Conservation (phyloP, 2,329 filamentous ascomycete species). For the Aspergillus fijiensis region DNA sequence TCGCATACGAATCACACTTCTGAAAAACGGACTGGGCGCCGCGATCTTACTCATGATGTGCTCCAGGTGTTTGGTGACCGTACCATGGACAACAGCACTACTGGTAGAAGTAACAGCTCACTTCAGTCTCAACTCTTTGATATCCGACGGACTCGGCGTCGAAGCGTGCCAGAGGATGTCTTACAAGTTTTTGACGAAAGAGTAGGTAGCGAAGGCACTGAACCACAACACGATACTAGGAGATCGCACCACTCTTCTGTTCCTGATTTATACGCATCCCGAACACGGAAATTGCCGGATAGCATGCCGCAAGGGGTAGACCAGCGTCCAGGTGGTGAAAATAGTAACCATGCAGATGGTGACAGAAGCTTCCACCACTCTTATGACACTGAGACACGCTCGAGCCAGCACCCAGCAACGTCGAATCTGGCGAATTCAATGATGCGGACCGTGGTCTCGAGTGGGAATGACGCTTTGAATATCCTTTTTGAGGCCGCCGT, state of each 20-base stretch:
- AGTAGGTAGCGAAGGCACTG: constrained; percentile 4
- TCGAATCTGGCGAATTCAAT: constrained; percentile 37
- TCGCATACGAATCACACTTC: background rate
- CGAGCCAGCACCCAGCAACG: constrained; percentile 27
- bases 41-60: background rate
- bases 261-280: constrained; percentile 10
- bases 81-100: background rate
- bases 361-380: constrained; percentile 2
- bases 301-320: constrained; percentile 1
- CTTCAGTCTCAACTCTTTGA: background rate
- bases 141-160: background rate
- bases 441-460: constrained; percentile 51
- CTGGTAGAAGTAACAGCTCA: background rate
- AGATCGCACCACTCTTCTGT: constrained; percentile 7
- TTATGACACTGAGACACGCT: constrained; percentile 7
- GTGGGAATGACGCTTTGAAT: constrained; percentile 54
- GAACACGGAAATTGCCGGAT: background rate
- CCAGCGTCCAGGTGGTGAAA: constrained; percentile 1
- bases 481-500: constrained; percentile 53
- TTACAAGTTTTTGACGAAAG: constrained; percentile 4
- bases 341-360: background rate
- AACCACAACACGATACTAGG: background rate
- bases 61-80: background rate
- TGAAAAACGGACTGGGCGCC: background rate
- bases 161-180: constrained; percentile 1